Conservation (phyloP, 331 rosid species). For the Malus hybrid region DNA sequence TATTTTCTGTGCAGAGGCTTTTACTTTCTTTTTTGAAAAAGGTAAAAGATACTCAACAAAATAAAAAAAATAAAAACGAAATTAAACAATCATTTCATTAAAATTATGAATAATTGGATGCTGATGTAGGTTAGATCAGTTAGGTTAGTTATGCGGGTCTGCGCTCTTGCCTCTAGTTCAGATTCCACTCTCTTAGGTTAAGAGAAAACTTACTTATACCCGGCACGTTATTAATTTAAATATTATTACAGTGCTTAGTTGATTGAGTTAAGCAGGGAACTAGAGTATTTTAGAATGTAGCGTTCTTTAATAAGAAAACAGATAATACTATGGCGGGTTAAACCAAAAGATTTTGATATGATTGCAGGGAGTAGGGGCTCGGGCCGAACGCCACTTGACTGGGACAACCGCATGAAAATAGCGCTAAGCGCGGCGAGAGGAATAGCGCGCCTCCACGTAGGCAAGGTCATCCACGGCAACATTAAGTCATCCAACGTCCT, state of each 20-base stretch:
- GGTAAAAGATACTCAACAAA: not conserved
- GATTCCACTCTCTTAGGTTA: not conserved
- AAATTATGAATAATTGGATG: too few species aligned
- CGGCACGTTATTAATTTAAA: too few species aligned
- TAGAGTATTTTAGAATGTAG: too few species aligned
- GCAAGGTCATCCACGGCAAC: constrained; percentile 81
- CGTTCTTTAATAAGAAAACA: not conserved
- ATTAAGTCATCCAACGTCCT: constrained; percentile 84
- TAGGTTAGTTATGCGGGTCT: too few species aligned
- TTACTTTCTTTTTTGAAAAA: constrained; percentile 16
- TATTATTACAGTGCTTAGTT: too few species aligned
- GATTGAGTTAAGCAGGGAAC: too few species aligned
- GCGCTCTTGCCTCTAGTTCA: not conserved
- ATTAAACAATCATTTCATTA: too few species aligned
- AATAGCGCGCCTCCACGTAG: constrained; percentile 63
- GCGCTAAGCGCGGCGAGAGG: constrained; percentile 70
- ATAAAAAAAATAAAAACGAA: too few species aligned
- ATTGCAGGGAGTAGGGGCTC: constrained; percentile 85
- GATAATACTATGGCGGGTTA: too few species aligned
- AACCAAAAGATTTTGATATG: too few species aligned
- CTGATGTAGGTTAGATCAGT: too few species aligned
- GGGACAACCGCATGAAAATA: constrained; percentile 73
- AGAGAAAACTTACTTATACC: too few species aligned
- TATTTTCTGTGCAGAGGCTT: not conserved
- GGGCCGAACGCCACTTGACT: constrained; percentile 80